Percentiles rank a stretch among this genome's conserved stretches.
These are phyloP conservation scores for Globisporangium spinosum DNA, from an alignment of 352 stramenopile genomes.

Conservation along the genomic window DNA sequence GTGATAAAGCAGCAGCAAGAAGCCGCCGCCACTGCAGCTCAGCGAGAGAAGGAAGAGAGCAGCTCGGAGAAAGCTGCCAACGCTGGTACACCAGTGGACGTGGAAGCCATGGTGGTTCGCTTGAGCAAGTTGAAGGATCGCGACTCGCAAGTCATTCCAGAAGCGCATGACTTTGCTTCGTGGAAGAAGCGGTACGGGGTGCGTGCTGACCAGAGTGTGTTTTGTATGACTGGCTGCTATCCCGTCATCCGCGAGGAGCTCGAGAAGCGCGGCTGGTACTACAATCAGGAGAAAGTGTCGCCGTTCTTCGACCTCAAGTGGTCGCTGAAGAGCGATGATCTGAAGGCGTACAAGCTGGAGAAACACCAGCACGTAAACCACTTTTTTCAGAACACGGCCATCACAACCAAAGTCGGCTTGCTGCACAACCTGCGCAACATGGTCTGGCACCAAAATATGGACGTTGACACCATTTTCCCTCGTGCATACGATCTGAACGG, in stretches of 20 bases:
- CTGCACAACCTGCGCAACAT: slow-evolving; percentile 76
- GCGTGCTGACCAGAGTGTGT: slow-evolving; percentile 76
- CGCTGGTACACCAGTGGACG: slow-evolving; percentile 29
- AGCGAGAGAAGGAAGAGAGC: slow-evolving; percentile 26
- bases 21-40: slow-evolving; percentile 26
- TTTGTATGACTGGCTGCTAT: slow-evolving; percentile 91
- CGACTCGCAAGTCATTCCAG: slow-evolving; percentile 57
- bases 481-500: slow-evolving; percentile 89
- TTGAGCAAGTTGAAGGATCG: slow-evolving; percentile 71
- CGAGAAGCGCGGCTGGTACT: slow-evolving; percentile 86
- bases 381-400: slow-evolving; percentile 88
- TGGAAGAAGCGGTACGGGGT: slow-evolving; percentile 90
- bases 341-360: slow-evolving; percentile 74
- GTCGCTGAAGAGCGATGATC: slow-evolving; percentile 87
- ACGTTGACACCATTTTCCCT: slow-evolving; percentile 85
- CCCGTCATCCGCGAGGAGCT: slow-evolving; percentile 89
- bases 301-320: slow-evolving; percentile 92
- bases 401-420: slow-evolving; percentile 91
- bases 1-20: slow-evolving; percentile 44
- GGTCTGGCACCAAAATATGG: slow-evolving; percentile 79
- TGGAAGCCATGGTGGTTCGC: slow-evolving; percentile 73
- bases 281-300: slow-evolving; percentile 77
- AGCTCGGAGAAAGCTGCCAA: slow-evolving; percentile 22
- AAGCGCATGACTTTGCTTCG: slow-evolving; percentile 78
- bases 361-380: slow-evolving; percentile 90